These are phyloP conservation scores for Populus alba DNA, from an alignment of 345 rosid species.

Conservation along the genomic window DNA sequence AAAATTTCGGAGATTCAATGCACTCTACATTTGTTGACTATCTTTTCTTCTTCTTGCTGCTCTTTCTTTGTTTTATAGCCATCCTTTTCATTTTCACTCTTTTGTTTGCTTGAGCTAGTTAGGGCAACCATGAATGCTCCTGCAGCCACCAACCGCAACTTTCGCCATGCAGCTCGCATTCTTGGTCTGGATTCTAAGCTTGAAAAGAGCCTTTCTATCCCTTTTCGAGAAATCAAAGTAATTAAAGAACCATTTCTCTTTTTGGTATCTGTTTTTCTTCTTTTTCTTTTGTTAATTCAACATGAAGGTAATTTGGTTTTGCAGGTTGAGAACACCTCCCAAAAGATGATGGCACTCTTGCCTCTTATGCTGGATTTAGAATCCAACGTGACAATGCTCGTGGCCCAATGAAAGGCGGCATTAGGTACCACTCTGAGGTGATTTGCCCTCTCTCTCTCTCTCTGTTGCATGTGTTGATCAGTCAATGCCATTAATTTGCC, in stretches of 20 bases:
- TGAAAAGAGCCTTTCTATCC: constrained; percentile 28
- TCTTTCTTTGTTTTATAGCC: not conserved
- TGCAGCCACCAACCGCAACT: constrained; percentile 31
- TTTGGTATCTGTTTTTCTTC: not conserved
- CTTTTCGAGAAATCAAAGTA: constrained; percentile 28
- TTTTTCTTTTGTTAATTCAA: not conserved
- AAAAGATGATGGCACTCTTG: constrained; percentile 28
- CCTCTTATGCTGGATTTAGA: constrained; percentile 26
- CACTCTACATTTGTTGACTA: too few relatives aligned
- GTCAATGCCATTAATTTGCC: too few relatives aligned
- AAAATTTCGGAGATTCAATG: too few relatives aligned
- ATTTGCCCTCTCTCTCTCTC: too few relatives aligned
- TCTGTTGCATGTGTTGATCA: not conserved
- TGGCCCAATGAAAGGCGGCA: constrained; percentile 31
- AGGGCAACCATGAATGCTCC: constrained; percentile 23
- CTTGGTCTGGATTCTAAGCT: constrained; percentile 30
- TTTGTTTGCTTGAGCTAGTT: not conserved
- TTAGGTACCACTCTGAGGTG: constrained; percentile 30
- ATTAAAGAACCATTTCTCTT: not conserved
- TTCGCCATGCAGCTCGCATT: constrained; percentile 18
- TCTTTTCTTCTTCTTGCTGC: not conserved
- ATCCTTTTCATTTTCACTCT: not conserved
- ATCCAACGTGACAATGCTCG: constrained; percentile 20
- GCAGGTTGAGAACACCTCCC: constrained; percentile 30
- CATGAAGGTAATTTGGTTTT: not conserved